These are phyloP conservation scores for Flaveria trinervia DNA, from an alignment of 129 eudicot genomes.

Conservation along the genomic window DNA sequence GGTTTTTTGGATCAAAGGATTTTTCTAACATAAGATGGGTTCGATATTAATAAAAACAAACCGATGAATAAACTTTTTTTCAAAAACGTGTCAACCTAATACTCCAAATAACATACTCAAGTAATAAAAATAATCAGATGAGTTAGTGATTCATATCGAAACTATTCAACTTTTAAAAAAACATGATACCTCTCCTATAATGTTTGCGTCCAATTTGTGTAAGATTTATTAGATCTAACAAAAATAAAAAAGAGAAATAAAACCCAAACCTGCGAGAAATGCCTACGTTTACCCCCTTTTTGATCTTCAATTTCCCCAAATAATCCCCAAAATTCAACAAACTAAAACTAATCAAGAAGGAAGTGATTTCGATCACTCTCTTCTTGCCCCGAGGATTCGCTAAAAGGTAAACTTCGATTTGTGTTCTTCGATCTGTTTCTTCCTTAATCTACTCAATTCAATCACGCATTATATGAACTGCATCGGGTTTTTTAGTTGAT, in stretches of 20 bases:
- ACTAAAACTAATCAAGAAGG: constrained; percentile 6
- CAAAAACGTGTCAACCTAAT: no score
- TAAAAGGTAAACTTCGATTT: constrained; percentile 19
- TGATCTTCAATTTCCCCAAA: constrained; percentile 32
- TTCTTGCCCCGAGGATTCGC: constrained; percentile 25
- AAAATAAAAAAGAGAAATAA: constrained; percentile 2
- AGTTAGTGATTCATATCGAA: no score
- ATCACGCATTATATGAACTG: constrained; percentile 20
- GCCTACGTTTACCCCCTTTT: constrained; percentile 31
- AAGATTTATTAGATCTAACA: neutral
- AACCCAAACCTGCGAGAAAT: constrained; percentile 27
- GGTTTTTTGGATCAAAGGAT: no score
- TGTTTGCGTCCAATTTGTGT: constrained; percentile 12
- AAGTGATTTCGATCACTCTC: constrained; percentile 21
- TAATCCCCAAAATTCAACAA: constrained; percentile 1
- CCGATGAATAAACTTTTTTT: no score
- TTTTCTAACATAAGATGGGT: no score
- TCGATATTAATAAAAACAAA: no score
- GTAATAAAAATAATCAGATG: no score
- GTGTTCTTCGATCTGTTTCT: constrained; percentile 29
- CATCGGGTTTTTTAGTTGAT: constrained; percentile 22
- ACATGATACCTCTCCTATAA: no score
- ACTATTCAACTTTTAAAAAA: no score
- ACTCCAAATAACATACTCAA: no score
- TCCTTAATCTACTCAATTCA: constrained; percentile 16